Percentiles rank a stretch among this genome's conserved stretches.
phyloP scores from a whole-genome alignment of 345 rosid species.

The Xanthoceras sorbifolium region DNA sequence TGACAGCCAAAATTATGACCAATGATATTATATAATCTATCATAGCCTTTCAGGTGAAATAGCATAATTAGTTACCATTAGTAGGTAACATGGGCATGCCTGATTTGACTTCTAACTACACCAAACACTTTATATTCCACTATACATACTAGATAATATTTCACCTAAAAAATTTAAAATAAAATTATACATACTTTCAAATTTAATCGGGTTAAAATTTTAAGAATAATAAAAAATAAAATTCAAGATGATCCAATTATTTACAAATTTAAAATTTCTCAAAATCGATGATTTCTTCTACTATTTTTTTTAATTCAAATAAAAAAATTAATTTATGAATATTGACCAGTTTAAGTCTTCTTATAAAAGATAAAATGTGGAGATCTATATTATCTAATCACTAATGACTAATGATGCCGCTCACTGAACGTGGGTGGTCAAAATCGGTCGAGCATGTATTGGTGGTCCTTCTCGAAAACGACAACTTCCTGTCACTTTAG shows the following conservation, averaged over 20 bases:
- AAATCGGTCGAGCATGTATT: neutral
- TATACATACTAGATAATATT: too few relatives aligned
- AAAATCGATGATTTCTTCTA: too few relatives aligned
- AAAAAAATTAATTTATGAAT: too few relatives aligned
- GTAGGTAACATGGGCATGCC: neutral
- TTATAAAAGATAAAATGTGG: neutral
- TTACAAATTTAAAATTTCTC: too few relatives aligned
- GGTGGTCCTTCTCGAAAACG: constrained; percentile 7
- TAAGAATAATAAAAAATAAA: too few relatives aligned
- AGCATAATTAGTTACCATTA: neutral
- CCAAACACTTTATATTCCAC: neutral
- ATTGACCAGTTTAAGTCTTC: neutral
- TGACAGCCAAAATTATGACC: neutral
- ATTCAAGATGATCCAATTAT: too few relatives aligned
- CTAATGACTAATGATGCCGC: neutral
- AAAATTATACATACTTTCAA: too few relatives aligned
- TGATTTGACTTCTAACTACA: constrained; percentile 20
- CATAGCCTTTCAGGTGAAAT: neutral
- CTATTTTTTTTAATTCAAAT: too few relatives aligned
- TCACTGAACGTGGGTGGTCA: neutral
- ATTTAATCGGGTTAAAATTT: too few relatives aligned
- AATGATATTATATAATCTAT: neutral
- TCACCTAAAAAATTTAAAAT: too few relatives aligned
- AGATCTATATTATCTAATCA: neutral
- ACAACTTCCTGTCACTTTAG: neutral